phyloP scores from a whole-genome alignment of 2,329 filamentous ascomycete species.

The Chrysoporthe deuterocubensis region DNA sequence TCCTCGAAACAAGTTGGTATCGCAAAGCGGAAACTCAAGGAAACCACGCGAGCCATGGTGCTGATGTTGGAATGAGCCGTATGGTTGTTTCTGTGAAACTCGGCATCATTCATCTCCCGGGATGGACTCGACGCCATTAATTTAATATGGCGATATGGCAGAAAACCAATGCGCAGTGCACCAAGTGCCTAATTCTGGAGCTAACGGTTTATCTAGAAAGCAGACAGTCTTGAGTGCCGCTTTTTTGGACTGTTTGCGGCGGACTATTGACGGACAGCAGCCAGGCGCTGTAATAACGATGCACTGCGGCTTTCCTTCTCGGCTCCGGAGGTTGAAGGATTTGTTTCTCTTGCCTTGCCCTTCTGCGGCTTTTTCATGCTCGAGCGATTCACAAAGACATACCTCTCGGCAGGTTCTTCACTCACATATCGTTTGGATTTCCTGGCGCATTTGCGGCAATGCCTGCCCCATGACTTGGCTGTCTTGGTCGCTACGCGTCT shows the following conservation, averaged over 20 bases:
- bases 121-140: background rate
- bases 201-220: slow-evolving; percentile 7
- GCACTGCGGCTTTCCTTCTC: background rate
- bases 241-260: too few relatives aligned
- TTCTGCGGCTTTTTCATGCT: too few relatives aligned
- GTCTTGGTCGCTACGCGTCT: slow-evolving; percentile 4
- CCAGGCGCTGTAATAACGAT: too few relatives aligned
- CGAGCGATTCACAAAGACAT: too few relatives aligned
- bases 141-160: background rate
- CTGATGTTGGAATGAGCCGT: slow-evolving; percentile 19
- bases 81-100: background rate
- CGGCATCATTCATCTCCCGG: background rate
- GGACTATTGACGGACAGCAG: too few relatives aligned
- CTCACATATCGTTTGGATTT: background rate
- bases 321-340: too few relatives aligned
- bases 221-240: background rate
- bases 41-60: slow-evolving; percentile 23
- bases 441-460: slow-evolving; percentile 18
- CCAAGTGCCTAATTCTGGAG: slow-evolving; percentile 2
- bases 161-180: slow-evolving; percentile 13
- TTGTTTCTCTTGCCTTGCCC: too few relatives aligned
- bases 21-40: slow-evolving; percentile 24
- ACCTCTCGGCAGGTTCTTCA: background rate
- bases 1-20: slow-evolving; percentile 20
- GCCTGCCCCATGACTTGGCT: slow-evolving; percentile 22